Evolutionary conservation across 2,329 filamentous ascomycete species (phyloP).

Genomic region (Venturia pyrina): DNA sequence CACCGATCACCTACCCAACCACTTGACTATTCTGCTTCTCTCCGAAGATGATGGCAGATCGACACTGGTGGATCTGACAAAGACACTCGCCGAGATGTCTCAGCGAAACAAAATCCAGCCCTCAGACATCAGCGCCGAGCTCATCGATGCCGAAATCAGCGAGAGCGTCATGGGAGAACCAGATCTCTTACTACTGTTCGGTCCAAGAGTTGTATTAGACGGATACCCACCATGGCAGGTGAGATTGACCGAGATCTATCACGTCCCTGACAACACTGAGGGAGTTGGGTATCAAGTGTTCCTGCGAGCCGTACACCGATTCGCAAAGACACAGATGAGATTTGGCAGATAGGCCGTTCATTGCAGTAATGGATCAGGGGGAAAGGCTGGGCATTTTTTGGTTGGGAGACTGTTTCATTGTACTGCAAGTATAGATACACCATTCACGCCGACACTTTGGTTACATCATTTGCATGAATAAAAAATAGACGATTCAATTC

Average conservation of each 20-base stretch:
- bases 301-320: slow-evolving; percentile 72
- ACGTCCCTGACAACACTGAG: slow-evolving; percentile 55
- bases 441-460: background rate
- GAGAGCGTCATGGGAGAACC: slow-evolving; percentile 76
- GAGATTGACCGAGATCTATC: slow-evolving; percentile 84
- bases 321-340: slow-evolving; percentile 78
- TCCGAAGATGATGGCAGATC: slow-evolving; percentile 83
- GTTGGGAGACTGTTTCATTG: background rate
- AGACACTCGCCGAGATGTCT: slow-evolving; percentile 89
- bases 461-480: background rate
- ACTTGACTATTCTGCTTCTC: slow-evolving; percentile 63
- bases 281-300: slow-evolving; percentile 93
- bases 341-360: slow-evolving; percentile 42
- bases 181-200: slow-evolving; percentile 80
- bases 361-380: background rate
- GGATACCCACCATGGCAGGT: slow-evolving; percentile 97
- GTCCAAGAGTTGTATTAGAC: slow-evolving; percentile 69
- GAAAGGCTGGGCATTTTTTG: background rate
- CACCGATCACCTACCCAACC: slow-evolving; percentile 20
- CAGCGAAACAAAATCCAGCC: slow-evolving; percentile 76
- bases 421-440: background rate
- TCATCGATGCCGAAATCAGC: slow-evolving; percentile 81
- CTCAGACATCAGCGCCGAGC: slow-evolving; percentile 70
- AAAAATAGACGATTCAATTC: background rate
- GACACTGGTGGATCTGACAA: slow-evolving; percentile 89